phyloP scores from a whole-genome alignment of 2,329 filamentous ascomycete genomes.

The Dendrostoma leiphaemia region DNA sequence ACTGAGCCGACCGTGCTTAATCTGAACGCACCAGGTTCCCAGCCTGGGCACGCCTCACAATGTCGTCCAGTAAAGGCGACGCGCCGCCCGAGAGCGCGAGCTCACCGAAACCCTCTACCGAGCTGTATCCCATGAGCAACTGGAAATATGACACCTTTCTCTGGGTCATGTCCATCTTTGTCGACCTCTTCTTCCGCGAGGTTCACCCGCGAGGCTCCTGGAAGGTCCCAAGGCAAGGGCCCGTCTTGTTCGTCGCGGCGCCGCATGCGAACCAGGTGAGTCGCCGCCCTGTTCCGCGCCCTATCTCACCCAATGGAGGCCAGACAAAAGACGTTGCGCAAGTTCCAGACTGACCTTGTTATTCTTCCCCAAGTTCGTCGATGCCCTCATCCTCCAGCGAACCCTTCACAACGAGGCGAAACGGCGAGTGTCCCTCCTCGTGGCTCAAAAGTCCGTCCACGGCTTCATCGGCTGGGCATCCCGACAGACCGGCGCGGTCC shows the following conservation, averaged over 20 bases:
- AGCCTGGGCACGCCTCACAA: neutral
- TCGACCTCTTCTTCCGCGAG: conserved; percentile 97
- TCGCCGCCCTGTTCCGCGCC: too few species aligned
- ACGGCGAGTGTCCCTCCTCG: conserved; percentile 86
- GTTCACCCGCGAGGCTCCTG: conserved; percentile 93
- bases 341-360: conserved; percentile 4
- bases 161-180: conserved; percentile 75
- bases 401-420: conserved; percentile 83
- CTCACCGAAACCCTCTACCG: conserved; percentile 38
- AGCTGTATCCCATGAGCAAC: conserved; percentile 67
- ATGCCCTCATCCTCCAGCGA: conserved; percentile 89
- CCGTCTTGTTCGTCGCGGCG: conserved; percentile 92
- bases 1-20: too few species aligned
- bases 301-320: neutral
- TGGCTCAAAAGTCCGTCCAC: conserved; percentile 93
- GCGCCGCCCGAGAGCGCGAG: conserved; percentile 25
- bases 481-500: conserved; percentile 80
- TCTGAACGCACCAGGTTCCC: neutral
- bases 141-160: conserved; percentile 78
- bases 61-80: neutral
- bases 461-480: conserved; percentile 90
- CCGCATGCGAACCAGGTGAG: conserved; percentile 92
- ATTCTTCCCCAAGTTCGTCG: conserved; percentile 71
- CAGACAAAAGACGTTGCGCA: conserved; percentile 4
- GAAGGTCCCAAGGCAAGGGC: conserved; percentile 86